Percentiles rank a stretch among this genome's conserved stretches.
phyloP scores from a whole-genome alignment of 345 rosid genomes.

The Citrus medica region DNA sequence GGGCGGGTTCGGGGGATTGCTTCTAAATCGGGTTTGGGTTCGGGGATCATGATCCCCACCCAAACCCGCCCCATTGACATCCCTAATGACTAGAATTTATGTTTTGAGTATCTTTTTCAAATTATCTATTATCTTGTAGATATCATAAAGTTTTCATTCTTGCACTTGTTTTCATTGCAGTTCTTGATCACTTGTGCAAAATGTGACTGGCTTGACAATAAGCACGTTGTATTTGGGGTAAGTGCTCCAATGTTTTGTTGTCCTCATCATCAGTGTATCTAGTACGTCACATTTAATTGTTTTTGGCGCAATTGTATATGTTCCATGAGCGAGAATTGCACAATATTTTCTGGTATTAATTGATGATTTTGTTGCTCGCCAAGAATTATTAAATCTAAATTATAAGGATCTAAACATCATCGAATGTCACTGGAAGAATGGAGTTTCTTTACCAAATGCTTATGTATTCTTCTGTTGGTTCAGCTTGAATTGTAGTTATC shows the following conservation, averaged over 20 bases:
- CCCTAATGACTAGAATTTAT: not conserved
- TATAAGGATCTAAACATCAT: not conserved
- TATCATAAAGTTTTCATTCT: not conserved
- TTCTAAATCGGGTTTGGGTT: too few relatives aligned
- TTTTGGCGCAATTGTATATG: not conserved
- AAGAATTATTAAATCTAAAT: too few relatives aligned
- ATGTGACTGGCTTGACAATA: slow-evolving; percentile 98
- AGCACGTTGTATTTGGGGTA: slow-evolving; percentile 99
- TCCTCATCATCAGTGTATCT: not conserved
- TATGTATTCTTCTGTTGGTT: not conserved
- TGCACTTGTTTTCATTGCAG: slow-evolving; percentile 42
- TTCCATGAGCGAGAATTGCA: not conserved
- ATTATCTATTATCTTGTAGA: slow-evolving; percentile 1
- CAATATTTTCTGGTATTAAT: not conserved
- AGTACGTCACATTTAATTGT: too few relatives aligned
- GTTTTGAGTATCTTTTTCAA: not conserved
- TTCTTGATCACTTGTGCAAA: slow-evolving; percentile 93
- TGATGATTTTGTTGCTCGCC: not conserved
- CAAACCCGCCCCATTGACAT: too few relatives aligned
- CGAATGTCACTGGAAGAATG: too few relatives aligned
- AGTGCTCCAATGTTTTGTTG: slow-evolving; percentile 12
- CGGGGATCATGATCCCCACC: too few relatives aligned
- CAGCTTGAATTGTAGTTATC: not conserved
- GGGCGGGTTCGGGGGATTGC: too few relatives aligned
- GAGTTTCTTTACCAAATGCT: not conserved